phyloP scores from a whole-genome alignment of 768 basidiomycete species.

The Pulveroboletus sp. region DNA sequence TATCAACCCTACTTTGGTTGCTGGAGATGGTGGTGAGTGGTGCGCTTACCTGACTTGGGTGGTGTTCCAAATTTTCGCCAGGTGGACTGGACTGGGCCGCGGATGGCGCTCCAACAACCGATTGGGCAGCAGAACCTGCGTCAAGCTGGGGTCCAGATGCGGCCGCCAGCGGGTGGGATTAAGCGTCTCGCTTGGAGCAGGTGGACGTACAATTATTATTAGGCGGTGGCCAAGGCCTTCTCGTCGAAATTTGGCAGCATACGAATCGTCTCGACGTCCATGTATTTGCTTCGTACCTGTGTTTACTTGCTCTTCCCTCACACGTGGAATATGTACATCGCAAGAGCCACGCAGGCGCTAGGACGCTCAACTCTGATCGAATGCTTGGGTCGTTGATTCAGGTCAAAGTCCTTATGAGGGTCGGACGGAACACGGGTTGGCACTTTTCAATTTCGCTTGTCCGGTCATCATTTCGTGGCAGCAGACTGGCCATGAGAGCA shows the following conservation, averaged over 20 bases:
- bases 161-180: constrained; percentile 29
- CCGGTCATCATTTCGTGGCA: no score
- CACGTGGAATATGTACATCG: constrained; percentile 10
- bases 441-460: no score
- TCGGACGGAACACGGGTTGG: no score
- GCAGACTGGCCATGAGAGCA: no score
- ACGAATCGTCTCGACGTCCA: constrained; percentile 17
- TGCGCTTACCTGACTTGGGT: neutral
- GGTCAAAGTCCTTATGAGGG: no score
- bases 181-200: neutral
- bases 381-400: no score
- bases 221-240: neutral
- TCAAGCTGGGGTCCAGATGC: constrained; percentile 35
- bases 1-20: constrained; percentile 75
- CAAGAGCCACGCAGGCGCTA: no score
- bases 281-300: constrained; percentile 14
- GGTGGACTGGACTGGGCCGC: constrained; percentile 84
- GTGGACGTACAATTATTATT: neutral
- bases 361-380: no score
- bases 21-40: constrained; percentile 50
- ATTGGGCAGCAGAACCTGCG: constrained; percentile 85
- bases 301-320: constrained; percentile 13
- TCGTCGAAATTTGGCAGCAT: constrained; percentile 9
- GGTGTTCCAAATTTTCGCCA: constrained; percentile 19
- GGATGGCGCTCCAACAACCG: constrained; percentile 53